Evolutionary conservation across 257 asterid species (phyloP), one percentile per base, ranked within the genome.

Genomic region (Lycium barbarum): DNA sequence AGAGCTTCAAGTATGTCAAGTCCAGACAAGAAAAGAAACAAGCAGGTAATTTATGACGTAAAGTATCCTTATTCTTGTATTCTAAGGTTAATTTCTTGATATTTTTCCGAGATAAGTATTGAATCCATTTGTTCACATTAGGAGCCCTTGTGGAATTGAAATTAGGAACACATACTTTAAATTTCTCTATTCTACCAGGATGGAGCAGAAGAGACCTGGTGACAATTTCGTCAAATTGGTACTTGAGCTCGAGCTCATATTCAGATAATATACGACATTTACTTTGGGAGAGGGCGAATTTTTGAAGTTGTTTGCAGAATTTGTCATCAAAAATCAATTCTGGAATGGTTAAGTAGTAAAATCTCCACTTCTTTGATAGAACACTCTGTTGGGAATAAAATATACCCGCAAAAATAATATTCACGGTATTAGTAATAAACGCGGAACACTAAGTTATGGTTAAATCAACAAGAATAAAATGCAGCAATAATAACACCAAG

Each of bases 131-230:
- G 18, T 6, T n/a, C 53, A n/a, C 80, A n/a, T 72, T n/a, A 45
- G 59, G 80, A 72, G 6, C 17, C 18, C 80, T 20, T 2, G 18
- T 18, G n/a, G 40, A 9, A 9, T 11, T 45, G 58, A 11, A 45
- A 10, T 10, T 10, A 9, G 59, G 80, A 73, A 73, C 2, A 6
- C 55, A 10, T 73, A n/a, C 80, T 72, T 45, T 6, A 45, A 72
- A 72, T 72, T 11, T 72, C 10, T 72, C 58, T 45, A 45, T 72
- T 45, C 6, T 5, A 2, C 40, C 80, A 45, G 58, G 80, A 73
- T 73, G 80, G 45, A 73, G 53, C 80, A 45, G 45, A 45, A 73
- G 40, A 73, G 26, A 73, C 3, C 33, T 73, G 55, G 80, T 45
- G 59, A 73, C 59, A 73, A 45, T 72, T 10, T 72, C 58, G 6